phyloP scores from a whole-genome alignment of 495 filamentous ascomycete species.

The Polyplosphaeria fusca region DNA sequence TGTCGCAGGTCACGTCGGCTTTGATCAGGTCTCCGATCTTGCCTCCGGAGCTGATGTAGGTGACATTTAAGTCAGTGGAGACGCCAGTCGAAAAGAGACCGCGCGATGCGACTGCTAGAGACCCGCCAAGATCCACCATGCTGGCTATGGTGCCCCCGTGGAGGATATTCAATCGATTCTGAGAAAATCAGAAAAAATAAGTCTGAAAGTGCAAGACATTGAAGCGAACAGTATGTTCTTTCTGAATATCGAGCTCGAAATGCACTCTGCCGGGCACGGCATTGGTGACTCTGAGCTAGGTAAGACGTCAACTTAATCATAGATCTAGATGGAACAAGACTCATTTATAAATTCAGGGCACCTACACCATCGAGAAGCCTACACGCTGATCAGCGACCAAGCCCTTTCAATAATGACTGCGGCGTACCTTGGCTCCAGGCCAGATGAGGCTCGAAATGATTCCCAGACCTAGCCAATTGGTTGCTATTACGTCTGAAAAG shows the following conservation, averaged over 20 bases:
- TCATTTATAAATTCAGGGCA: neutral
- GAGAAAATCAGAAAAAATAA: slow-evolving; percentile 3
- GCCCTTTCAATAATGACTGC: slow-evolving; percentile 15
- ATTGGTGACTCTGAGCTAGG: slow-evolving; percentile 69
- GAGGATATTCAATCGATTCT: slow-evolving; percentile 83
- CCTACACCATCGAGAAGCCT: slow-evolving; percentile 38
- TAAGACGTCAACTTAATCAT: neutral
- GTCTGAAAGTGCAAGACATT: neutral
- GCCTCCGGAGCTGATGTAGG: slow-evolving; percentile 81
- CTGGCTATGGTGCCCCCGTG: slow-evolving; percentile 95
- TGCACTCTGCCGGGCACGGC: slow-evolving; percentile 76
- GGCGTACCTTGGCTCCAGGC: slow-evolving; percentile 76
- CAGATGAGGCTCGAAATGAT: slow-evolving; percentile 79
- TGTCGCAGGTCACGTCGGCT: slow-evolving; percentile 77
- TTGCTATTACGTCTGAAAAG: neutral
- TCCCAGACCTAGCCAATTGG: slow-evolving; percentile 61
- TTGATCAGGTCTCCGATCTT: slow-evolving; percentile 72
- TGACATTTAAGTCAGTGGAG: slow-evolving; percentile 92
- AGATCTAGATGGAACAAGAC: too few species aligned
- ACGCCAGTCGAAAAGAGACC: slow-evolving; percentile 88
- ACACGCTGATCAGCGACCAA: too few species aligned
- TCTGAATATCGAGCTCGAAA: slow-evolving; percentile 81
- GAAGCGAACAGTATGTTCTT: slow-evolving; percentile 74
- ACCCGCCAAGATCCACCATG: slow-evolving; percentile 94
- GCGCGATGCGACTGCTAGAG: slow-evolving; percentile 85